A percentile compares a stretch with the other conserved stretches of the same genome.
Evolutionary conservation across 495 filamentous ascomycete species (phyloP).

Genomic region (Massariosphaeria phaeospora): DNA sequence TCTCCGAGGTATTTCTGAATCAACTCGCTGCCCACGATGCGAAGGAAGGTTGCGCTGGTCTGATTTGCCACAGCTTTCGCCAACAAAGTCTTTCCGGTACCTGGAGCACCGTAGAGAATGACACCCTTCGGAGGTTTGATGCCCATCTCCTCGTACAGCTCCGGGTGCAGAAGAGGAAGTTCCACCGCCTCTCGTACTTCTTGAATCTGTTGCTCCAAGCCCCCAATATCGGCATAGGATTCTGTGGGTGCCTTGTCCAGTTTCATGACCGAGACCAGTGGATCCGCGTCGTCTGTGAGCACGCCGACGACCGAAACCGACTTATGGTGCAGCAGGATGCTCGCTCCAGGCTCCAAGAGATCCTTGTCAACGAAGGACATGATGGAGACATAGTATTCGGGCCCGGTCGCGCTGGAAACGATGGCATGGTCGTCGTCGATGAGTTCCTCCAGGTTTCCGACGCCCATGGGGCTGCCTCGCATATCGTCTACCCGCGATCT

Average conservation of each 20-base stretch:
- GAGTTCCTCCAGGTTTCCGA: conserved; percentile 96
- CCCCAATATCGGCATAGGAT: conserved; percentile 97
- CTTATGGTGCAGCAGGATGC: conserved; percentile 95
- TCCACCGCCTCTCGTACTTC: conserved; percentile 97
- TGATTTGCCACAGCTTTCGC: conserved; percentile 99
- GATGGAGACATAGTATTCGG: conserved; percentile 99
- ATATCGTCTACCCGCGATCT: conserved; percentile 95
- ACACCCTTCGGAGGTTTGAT: conserved; percentile 99
- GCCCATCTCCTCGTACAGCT: conserved; percentile 99
- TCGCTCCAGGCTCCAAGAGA: conserved; percentile 90
- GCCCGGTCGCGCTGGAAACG: conserved; percentile 92
- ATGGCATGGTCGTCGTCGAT: conserved; percentile 99
- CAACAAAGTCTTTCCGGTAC: conserved; percentile 94
- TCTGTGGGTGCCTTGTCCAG: conserved; percentile 98
- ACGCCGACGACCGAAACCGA: conserved; percentile 97
- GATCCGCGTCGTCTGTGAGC: conserved; percentile 93
- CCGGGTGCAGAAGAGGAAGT: conserved; percentile 89
- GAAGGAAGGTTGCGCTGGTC: conserved; percentile 95
- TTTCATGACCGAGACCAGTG: conserved; percentile 97
- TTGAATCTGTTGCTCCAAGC: conserved; percentile 90
- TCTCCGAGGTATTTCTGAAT: conserved; percentile 99
- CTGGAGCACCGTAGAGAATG: conserved; percentile 95
- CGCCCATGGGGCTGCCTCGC: conserved; percentile 97
- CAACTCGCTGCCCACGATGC: conserved; percentile 94
- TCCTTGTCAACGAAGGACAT: conserved; percentile 99